Evolutionary conservation across 208 protist species (phyloP).

Genomic region (Leishmania gerbilli): DNA sequence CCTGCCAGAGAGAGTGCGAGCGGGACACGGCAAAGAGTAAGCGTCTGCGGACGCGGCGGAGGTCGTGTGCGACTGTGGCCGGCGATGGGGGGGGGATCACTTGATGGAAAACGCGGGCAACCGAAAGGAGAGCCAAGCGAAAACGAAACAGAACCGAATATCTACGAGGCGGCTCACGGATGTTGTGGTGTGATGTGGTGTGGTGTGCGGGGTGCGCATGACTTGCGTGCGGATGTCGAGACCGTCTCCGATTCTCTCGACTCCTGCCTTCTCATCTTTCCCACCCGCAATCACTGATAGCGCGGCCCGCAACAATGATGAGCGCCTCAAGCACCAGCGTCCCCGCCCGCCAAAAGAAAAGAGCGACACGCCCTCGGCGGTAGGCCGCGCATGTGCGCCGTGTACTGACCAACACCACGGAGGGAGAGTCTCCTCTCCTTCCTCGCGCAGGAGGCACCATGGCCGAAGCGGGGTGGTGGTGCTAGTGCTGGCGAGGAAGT

Average conservation of each 20-base stretch:
- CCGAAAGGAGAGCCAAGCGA: neutral
- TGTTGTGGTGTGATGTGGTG: too few species aligned
- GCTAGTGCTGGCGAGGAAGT: neutral
- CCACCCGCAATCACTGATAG: neutral
- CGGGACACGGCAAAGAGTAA: neutral
- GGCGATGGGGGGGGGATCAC: neutral
- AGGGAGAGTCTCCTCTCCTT: neutral
- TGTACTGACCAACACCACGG: neutral
- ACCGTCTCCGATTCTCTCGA: neutral
- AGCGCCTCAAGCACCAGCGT: neutral
- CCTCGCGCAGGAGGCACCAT: neutral
- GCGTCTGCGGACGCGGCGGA: neutral
- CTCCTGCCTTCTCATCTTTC: neutral
- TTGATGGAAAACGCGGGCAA: neutral
- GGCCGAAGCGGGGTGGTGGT: neutral
- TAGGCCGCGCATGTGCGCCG: neutral
- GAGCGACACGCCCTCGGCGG: neutral
- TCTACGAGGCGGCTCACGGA: neutral
- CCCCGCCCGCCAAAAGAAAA: neutral
- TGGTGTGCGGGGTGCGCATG: neutral
- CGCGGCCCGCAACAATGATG: neutral
- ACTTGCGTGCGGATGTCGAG: neutral
- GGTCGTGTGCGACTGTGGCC: neutral
- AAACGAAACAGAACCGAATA: neutral
- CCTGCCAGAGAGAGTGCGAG: neutral